phyloP scores from a whole-genome alignment of 495 filamentous ascomycete species.

The Bacidia rubella region DNA sequence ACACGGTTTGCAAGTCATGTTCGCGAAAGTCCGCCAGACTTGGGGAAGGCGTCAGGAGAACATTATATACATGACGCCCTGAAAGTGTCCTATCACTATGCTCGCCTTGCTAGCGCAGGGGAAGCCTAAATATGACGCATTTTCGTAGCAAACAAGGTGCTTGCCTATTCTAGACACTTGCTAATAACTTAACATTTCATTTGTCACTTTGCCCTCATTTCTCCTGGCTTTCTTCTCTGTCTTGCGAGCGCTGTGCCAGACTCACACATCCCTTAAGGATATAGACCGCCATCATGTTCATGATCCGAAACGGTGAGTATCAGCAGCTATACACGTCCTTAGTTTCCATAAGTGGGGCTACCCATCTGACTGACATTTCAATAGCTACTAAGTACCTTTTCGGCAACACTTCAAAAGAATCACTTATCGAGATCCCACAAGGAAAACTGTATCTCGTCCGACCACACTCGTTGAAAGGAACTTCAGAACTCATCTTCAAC shows the following conservation, averaged over 20 bases:
- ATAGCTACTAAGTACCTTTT: conserved; percentile 86
- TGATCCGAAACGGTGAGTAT: conserved; percentile 53
- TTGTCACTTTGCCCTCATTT: neutral
- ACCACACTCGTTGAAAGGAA: conserved; percentile 87
- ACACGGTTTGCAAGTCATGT: neutral
- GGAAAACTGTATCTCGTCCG: conserved; percentile 96
- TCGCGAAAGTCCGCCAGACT: neutral
- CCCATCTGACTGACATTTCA: neutral
- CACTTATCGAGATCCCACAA: conserved; percentile 84
- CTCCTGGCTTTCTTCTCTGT: neutral
- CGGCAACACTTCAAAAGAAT: conserved; percentile 81
- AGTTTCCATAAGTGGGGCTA: neutral
- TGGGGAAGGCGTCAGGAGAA: neutral
- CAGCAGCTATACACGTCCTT: no score
- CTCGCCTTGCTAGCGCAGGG: no score
- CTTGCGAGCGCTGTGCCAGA: neutral
- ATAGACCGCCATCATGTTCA: conserved; percentile 52
- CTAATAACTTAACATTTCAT: neutral
- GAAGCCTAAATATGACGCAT: neutral
- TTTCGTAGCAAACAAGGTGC: neutral
- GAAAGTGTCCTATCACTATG: no score
- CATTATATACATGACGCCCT: neutral
- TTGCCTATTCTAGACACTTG: conserved; percentile 1
- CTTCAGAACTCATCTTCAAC: conserved; percentile 97
- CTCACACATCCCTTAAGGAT: neutral